Evolutionary conservation across 345 rosid species (phyloP).

Genomic region (Noccaea bulbosa): DNA sequence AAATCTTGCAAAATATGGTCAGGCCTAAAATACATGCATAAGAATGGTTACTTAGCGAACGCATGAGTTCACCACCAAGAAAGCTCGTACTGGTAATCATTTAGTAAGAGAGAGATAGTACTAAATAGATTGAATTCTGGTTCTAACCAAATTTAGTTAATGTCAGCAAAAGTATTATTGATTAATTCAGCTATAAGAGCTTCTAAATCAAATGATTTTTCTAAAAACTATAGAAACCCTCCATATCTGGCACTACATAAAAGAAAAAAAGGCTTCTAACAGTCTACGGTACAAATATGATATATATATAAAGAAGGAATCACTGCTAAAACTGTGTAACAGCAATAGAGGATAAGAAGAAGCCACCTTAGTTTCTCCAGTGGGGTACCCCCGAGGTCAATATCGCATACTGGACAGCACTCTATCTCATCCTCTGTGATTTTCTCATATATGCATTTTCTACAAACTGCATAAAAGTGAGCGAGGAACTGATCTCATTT

Average conservation of each 20-base stretch:
- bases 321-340: background rate
- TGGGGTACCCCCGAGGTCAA: slow-evolving; percentile 78
- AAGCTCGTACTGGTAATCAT: background rate
- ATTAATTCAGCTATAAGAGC: background rate
- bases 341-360: slow-evolving; percentile 24
- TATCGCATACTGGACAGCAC: slow-evolving; percentile 79
- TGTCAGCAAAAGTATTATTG: background rate
- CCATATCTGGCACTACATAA: background rate
- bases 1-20: slow-evolving; percentile 92
- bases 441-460: slow-evolving; percentile 82
- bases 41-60: slow-evolving; percentile 30
- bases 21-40: slow-evolving; percentile 56
- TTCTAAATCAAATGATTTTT: slow-evolving; percentile 3
- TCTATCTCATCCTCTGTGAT: slow-evolving; percentile 78
- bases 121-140: background rate
- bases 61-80: slow-evolving; percentile 23
- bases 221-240: background rate
- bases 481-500: slow-evolving; percentile 17
- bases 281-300: background rate
- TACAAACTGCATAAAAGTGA: slow-evolving; percentile 66
- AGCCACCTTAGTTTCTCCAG: slow-evolving; percentile 84
- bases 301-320: background rate
- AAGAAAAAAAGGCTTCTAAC: slow-evolving; percentile 9
- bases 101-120: slow-evolving; percentile 4
- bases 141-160: slow-evolving; percentile 16